Evolutionary conservation across 495 filamentous ascomycete genomes (phyloP).

Genomic region (Xylaria grammica): DNA sequence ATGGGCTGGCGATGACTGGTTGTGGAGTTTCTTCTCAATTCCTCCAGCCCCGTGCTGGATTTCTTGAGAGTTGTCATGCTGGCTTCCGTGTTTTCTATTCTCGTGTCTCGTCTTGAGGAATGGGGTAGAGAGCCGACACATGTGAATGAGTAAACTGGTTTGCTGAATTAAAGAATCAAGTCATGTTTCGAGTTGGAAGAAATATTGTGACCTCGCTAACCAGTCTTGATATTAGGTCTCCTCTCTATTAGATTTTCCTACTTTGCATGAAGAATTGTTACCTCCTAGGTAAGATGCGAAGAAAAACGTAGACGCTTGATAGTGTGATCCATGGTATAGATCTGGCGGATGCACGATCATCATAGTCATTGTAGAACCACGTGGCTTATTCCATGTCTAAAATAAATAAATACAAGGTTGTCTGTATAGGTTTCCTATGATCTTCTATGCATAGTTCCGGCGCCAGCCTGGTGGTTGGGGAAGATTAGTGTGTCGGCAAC

Average conservation of each 20-base stretch:
- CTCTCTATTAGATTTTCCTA: no score
- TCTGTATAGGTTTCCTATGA: conserved; percentile 16
- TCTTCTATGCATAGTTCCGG: conserved; percentile 43
- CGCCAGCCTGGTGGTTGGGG: conserved; percentile 71
- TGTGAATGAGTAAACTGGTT: conserved; percentile 60
- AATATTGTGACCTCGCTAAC: conserved; percentile 10
- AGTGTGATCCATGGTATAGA: neutral
- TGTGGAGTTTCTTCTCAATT: conserved; percentile 72
- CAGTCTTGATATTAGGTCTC: neutral
- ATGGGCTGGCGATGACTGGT: conserved; percentile 73
- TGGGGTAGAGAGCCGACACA: conserved; percentile 45
- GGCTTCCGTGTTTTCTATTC: conserved; percentile 48
- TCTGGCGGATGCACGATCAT: neutral
- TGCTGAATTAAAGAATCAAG: conserved; percentile 24
- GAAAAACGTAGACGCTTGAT: neutral
- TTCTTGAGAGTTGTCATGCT: conserved; percentile 47
- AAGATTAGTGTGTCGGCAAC: conserved; percentile 90
- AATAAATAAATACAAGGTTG: conserved; percentile 1
- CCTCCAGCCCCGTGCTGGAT: conserved; percentile 22
- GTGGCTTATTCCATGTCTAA: neutral
- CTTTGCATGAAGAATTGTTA: neutral
- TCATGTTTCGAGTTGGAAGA: neutral
- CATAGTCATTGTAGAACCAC: neutral
- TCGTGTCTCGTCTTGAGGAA: conserved; percentile 51
- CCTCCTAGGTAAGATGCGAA: neutral